phyloP scores from a whole-genome alignment of 306 rosid genomes.

The Malus orientalis region DNA sequence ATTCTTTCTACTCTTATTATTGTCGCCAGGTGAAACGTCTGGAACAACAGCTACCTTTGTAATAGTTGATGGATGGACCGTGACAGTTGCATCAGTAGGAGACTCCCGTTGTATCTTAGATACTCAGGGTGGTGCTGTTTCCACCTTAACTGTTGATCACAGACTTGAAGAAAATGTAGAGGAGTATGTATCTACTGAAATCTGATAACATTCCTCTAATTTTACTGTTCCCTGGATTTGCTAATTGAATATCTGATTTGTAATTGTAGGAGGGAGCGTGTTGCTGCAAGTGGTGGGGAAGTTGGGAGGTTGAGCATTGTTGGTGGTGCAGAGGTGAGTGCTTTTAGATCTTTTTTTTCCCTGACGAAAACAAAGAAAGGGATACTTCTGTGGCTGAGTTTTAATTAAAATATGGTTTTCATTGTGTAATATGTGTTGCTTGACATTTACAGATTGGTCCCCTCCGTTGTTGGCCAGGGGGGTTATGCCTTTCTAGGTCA shows the following conservation, averaged over 20 bases:
- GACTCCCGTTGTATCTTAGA: slow-evolving; percentile 94
- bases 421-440: slow-evolving; percentile 15
- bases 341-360: neutral
- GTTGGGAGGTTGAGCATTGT: slow-evolving; percentile 91
- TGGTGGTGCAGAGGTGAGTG: slow-evolving; percentile 83
- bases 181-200: slow-evolving; percentile 44
- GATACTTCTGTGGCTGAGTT: neutral
- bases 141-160: slow-evolving; percentile 87
- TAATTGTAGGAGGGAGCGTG: slow-evolving; percentile 75
- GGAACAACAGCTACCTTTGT: slow-evolving; percentile 97
- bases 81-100: slow-evolving; percentile 96
- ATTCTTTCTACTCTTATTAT: slow-evolving; percentile 7
- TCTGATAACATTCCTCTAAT: neutral
- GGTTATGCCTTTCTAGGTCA: slow-evolving; percentile 93
- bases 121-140: slow-evolving; percentile 77
- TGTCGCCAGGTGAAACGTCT: slow-evolving; percentile 79
- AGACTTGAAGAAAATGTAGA: slow-evolving; percentile 90
- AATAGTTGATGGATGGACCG: slow-evolving; percentile 94
- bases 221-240: slow-evolving; percentile 7
- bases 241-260: slow-evolving; percentile 4
- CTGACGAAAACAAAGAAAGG: neutral
- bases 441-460: slow-evolving; percentile 78
- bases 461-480: slow-evolving; percentile 99
- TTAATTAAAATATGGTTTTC: neutral
- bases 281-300: slow-evolving; percentile 95